Base-by-base conservation (phyloP, 2,329 filamentous ascomycete genomes). In the Trichoderma aggressivum region DNA sequence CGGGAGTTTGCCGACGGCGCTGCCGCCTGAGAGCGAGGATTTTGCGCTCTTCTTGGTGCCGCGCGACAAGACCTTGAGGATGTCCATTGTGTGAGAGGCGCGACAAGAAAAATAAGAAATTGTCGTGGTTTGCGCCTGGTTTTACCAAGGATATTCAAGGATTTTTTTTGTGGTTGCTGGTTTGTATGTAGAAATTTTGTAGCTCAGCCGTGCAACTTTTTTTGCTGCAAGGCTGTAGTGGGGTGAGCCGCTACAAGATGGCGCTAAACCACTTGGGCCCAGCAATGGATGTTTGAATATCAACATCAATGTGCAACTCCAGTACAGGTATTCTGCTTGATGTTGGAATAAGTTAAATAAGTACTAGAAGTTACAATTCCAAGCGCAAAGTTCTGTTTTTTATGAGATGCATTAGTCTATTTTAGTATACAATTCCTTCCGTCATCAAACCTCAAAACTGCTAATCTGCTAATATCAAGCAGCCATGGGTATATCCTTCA, bases 31-130 rank as follows among this genome's bases (percentile, higher is more conserved):
- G 30, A 75, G 75, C 53, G 80, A 73, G 21, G 77, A 76, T 71
- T 82, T 84, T 6, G 83, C 77, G 16, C 84, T 82, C 76, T 84
- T 84, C 73, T 92, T 93, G 3, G 89, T 89, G 71, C 91, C 91
- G 64, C 91, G 87, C 43, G 91, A 92, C 72, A 94, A 83, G 36
- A 94, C 83, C 77, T 90, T 93, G 77, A 93, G 84, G 69, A 93
- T 89, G 81, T 94, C 91, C 91, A 92, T 92, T 21, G 24, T 71
- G 36, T 3, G 10, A 6, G 14, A 53, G 60, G 11, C 39, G 62
- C 34, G 53, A 30, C 24, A 61, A 34, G 3, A 4, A 21, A 32
- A 21, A 4, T 14, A 32, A 21, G 14, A 18, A 43, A 43, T 30
- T 53, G 50, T 53, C 18, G 62, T 36, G 30, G 56, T 55, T 30